Evolutionary conservation across 306 rosid genomes (phyloP), one percentile per base, ranked within the genome.

Genomic region (Gleditsia sinensis): DNA sequence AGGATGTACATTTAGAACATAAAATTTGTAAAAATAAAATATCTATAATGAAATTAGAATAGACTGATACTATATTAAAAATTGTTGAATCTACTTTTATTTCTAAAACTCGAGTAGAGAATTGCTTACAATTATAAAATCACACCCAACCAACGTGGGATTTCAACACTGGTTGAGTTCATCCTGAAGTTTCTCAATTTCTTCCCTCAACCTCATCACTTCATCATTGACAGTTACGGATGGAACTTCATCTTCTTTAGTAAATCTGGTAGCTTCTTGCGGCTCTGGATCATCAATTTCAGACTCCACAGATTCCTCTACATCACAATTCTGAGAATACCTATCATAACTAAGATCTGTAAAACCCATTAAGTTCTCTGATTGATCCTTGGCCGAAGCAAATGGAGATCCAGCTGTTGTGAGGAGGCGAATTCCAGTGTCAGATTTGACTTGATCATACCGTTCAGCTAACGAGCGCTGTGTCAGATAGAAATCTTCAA

Each of bases 211-310:
- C 25, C 46, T 12, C 25, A 34, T 60, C 27, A 55, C 72, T 34
- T 58, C 67, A 70, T 73, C 82, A n/a, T n/a, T n/a, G n/a, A n/a
- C n/a, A n/a, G n/a, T n/a, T n/a, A n/a, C n/a, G n/a, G n/a, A n/a
- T n/a, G n/a, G n/a, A n/a, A n/a, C n/a, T n/a, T n/a, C n/a, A 9
- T 46, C 82, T 30, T 68, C 82, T 53, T 65, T 65, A 8, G 46
- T 49, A 40, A 74, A 81, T 14, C 71, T 59, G 73, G 64, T 45
- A 28, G 75, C 81, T 58, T 75, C 86, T 58, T 74, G 84, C 6
- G 13, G 69, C 21, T 87, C 91, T 0, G 98, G 93, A 75, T 93
- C 93, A 80, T 93, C 97, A 71, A 91, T 88, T 82, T 93, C 97
- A 23, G 96, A 93, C 56, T 88, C 90, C 4, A 78, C 82, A 14